Evolutionary conservation across 768 basidiomycete species (phyloP), one percentile per base, ranked within the genome.

Genomic region (Agaricus blazei): DNA sequence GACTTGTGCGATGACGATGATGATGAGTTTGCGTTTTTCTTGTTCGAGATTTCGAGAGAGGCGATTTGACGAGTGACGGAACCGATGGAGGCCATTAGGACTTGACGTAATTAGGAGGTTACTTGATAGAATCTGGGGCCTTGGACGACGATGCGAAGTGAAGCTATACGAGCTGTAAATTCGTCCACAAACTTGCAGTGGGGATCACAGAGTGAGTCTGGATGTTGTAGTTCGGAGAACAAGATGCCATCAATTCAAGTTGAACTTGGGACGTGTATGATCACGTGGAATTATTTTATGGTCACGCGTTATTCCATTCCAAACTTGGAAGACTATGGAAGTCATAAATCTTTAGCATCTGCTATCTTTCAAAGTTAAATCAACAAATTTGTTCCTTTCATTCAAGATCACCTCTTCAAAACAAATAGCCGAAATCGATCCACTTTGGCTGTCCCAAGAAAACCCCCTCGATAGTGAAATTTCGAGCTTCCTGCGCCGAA

Each of bases 51-150:
- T 60, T 89, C 87, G 29, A 90, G 78, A 1, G 83, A 78, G 43
- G 85, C 79, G 24, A 90, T 82, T 64, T 89, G 87, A 43, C 81
- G 78, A 9, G 86, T 87, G 45, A 89, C 73, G 3, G 84, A 77
- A 26, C 78, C 73, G 66, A 88, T 76, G 48, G 77, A 74, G 15
- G 75, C 50, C 74, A 74, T 74, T 38, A 11, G 2, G 15, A 34
- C 19, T 37, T 31, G 12, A 38, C 36, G 23, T 4, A 14, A 27
- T 51, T 42, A 31, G 28, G 51, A 34, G 49, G 26, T 50, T 15
- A 9, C 4, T 19, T 27, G 26, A 9, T 27, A 1, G 24, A 8
- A 15, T 19, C 19, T 12, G 9, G 34, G 45, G n/a, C 7, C 11
- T 2, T 48, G 26, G 31, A 28, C 4, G 46, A n/a, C 15, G 47